Base-by-base conservation (phyloP, 73 alveolate genomes). In the Vitrella brassicaformis region DNA sequence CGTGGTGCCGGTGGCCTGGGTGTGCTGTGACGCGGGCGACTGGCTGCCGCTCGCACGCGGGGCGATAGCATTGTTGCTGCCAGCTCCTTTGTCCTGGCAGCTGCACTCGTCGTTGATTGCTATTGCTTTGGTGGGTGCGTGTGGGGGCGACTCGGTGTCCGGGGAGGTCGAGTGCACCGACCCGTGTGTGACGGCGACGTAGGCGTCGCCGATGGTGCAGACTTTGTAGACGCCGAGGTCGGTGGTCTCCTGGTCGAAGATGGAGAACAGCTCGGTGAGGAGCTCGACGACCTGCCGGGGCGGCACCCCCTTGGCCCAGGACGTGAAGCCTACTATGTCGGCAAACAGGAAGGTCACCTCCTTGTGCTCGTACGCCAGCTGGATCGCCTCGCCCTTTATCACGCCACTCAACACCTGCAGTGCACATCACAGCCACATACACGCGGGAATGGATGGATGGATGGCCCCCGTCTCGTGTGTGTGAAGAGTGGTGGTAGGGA, bases 301-400 rank as follows among this genome's bases (percentile, higher is more conserved):
- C 22, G 4, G 22, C 22, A 39, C 56, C 56, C 14, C 22, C 14
- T 39, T 39, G 56, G 56, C 56, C 56, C 56, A 39, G 4, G 56
- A 4, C n/a, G 81, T 74, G 68, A 74, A 74, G 72, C 81, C 81
- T 31, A 64, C 72, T 22, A 74, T 74, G 73, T 74, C 81, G 9
- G 81, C 81, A 27, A 74, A 74, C 9, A 74, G 73, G 27, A 74
- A 26, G 28, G 81, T 65, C 81, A 74, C 32, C 47, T 74, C 73
- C 69, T 47, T 0, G 56, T 31, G 31, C 27, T 30, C 1, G 26
- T 0, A 26, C 0, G 75, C 65, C 19, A 31, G n/a, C 78, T 47
- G 70, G 8, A 27, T 18, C 4, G 39, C 32, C 30, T 0, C 10
- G 27, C 25, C 39, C 25, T 18, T 18, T 19, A 14, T 19, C 0